Evolutionary conservation across 345 rosid species (phyloP).

Genomic region (Clarkia xantiana): DNA sequence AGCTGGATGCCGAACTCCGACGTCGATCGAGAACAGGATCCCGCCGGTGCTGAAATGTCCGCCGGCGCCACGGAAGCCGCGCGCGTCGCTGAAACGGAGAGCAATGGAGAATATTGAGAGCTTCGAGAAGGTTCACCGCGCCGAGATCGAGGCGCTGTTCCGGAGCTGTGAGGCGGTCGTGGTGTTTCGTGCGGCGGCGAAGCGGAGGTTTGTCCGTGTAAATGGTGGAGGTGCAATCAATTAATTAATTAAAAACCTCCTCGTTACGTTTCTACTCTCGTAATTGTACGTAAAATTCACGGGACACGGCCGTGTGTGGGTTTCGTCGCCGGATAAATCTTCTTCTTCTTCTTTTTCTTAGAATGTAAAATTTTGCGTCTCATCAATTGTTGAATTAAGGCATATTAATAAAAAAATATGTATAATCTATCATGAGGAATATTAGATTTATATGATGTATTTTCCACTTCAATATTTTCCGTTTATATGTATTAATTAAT

Average conservation of each 20-base stretch:
- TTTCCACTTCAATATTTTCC: neutral
- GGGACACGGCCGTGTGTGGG: too few relatives aligned
- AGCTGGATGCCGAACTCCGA: constrained; percentile 11
- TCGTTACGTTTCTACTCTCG: too few relatives aligned
- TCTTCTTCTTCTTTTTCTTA: too few relatives aligned
- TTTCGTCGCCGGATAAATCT: too few relatives aligned
- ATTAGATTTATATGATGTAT: too few relatives aligned
- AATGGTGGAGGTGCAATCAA: neutral
- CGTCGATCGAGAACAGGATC: constrained; percentile 9
- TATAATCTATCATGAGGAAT: too few relatives aligned
- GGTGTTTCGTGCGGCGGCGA: neutral
- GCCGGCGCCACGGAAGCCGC: constrained; percentile 10
- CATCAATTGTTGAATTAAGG: too few relatives aligned
- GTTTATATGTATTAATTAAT: neutral
- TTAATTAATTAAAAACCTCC: too few relatives aligned
- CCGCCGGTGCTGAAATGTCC: constrained; percentile 10
- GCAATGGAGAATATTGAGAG: neutral
- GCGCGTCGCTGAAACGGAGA: neutral
- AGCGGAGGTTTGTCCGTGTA: constrained; percentile 6
- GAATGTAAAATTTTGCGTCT: too few relatives aligned
- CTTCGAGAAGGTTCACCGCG: neutral
- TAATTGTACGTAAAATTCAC: too few relatives aligned
- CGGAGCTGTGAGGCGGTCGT: constrained; percentile 1
- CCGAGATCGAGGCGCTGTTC: constrained; percentile 11
- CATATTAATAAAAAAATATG: too few relatives aligned